A percentile compares a stretch with the other conserved stretches of the same genome.
Conservation (phyloP, 306 rosid species). For the Gleditsia sinensis region DNA sequence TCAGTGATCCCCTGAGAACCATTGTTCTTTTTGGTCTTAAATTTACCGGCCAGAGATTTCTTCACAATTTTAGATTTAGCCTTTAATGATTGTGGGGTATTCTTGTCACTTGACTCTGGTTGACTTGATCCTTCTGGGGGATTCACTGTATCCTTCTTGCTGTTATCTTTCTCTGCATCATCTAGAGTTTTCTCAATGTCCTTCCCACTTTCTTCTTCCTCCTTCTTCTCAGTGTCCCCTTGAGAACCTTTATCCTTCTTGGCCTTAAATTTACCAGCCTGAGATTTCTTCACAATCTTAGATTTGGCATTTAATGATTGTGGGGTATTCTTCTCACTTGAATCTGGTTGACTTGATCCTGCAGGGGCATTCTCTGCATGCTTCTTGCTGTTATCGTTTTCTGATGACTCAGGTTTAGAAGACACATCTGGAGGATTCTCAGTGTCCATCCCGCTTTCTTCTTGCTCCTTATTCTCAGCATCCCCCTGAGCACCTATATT, state of each 20-base stretch:
- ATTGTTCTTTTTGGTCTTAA: background rate
- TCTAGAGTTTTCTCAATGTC: background rate
- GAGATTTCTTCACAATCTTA: slow-evolving; percentile 55
- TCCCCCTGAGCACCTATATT: background rate
- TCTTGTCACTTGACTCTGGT: background rate
- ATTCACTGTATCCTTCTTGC: slow-evolving; percentile 20
- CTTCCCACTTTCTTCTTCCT: slow-evolving; percentile 36
- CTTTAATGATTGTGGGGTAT: background rate
- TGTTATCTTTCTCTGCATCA: background rate
- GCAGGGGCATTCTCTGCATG: slow-evolving; percentile 36
- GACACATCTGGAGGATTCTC: slow-evolving; percentile 25
- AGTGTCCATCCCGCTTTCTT: slow-evolving; percentile 20
- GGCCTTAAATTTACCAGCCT: slow-evolving; percentile 32
- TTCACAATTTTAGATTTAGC: slow-evolving; percentile 2
- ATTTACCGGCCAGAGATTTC: background rate
- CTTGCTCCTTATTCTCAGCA: slow-evolving; percentile 28
- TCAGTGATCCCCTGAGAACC: background rate
- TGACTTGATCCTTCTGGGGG: background rate
- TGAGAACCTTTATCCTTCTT: slow-evolving; percentile 24
- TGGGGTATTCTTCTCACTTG: slow-evolving; percentile 45
- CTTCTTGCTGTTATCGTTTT: slow-evolving; percentile 19
- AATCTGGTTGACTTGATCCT: slow-evolving; percentile 43
- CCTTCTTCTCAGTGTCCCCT: slow-evolving; percentile 29
- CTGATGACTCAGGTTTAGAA: slow-evolving; percentile 21
- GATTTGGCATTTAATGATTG: slow-evolving; percentile 59